A percentile compares a stretch with the other conserved stretches of the same genome.
These are phyloP conservation scores for Lojkania enalia DNA, from an alignment of 2,329 filamentous ascomycete species.

Conservation along the genomic window DNA sequence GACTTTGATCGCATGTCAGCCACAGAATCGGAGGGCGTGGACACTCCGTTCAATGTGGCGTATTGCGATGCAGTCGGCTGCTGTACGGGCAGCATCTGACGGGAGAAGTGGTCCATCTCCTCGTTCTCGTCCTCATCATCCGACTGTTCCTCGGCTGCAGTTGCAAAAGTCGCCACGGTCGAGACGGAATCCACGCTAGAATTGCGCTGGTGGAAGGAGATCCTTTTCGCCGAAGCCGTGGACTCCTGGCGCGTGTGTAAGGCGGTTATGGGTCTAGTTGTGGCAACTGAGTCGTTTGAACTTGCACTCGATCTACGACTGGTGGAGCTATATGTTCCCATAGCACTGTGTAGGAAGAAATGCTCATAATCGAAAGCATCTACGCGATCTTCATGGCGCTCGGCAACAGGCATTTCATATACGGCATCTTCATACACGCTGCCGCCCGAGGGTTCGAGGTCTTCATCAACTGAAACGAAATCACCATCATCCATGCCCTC, in stretches of 20 bases:
- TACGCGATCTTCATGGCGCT: constrained; percentile 85
- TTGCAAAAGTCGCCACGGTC: constrained; percentile 65
- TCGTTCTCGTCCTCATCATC: constrained; percentile 47
- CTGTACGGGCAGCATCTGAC: constrained; percentile 33
- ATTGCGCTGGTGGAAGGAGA: constrained; percentile 52
- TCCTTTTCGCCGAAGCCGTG: constrained; percentile 28
- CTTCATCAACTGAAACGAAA: constrained; percentile 39
- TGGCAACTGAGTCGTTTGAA: constrained; percentile 55
- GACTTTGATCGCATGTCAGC: constrained; percentile 33
- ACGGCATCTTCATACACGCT: constrained; percentile 53
- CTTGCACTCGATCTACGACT: constrained; percentile 62
- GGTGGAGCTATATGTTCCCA: constrained; percentile 72
- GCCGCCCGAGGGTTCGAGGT: constrained; percentile 23
- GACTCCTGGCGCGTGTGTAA: constrained; percentile 25
- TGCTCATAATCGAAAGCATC: constrained; percentile 97
- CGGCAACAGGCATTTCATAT: constrained; percentile 41
- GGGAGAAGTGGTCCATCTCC: constrained; percentile 45
- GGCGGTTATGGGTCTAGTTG: constrained; percentile 47
- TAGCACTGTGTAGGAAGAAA: constrained; percentile 90
- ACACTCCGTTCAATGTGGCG: constrained; percentile 18
- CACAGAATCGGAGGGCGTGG: constrained; percentile 38
- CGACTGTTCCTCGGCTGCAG: constrained; percentile 59
- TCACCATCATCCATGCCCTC: constrained; percentile 46
- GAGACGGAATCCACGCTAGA: constrained; percentile 64
- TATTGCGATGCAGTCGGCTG: constrained; percentile 19